Conservation (phyloP, 1,284 basidiomycete genomes). For the Sporisorium exsertum region DNA sequence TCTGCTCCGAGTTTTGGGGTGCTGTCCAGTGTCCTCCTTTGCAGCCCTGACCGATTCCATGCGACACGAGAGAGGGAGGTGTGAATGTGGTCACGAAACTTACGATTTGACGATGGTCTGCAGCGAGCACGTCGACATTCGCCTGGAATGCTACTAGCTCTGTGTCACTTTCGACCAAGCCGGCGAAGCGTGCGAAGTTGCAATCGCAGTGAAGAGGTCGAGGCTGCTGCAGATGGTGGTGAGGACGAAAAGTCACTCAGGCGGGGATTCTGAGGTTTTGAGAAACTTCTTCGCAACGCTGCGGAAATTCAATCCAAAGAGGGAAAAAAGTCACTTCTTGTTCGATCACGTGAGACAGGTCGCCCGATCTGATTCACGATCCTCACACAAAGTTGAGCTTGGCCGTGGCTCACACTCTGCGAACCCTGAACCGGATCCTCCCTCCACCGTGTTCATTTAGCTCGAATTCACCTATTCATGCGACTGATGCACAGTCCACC, state of each 20-base stretch:
- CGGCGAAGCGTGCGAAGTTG: not conserved
- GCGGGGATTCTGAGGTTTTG: not conserved
- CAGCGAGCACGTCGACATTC: not conserved
- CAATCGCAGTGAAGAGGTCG: not conserved
- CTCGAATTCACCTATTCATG: not conserved
- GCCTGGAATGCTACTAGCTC: not conserved
- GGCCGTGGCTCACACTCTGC: too few species aligned
- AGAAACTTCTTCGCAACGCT: not conserved
- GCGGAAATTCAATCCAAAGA: too few species aligned
- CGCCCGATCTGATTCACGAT: not conserved
- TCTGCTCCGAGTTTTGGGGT: too few species aligned
- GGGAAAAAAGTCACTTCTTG: not conserved
- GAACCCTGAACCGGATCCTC: too few species aligned
- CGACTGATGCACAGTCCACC: not conserved
- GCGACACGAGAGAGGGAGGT: not conserved
- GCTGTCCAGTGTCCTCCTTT: not conserved
- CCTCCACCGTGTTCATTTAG: too few species aligned
- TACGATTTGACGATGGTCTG: constrained; percentile 8
- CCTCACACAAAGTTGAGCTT: not conserved
- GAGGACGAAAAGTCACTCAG: not conserved
- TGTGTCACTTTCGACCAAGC: too few species aligned
- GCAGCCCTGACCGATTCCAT: not conserved
- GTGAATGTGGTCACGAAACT: constrained; percentile 1
- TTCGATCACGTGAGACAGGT: constrained; percentile 7
- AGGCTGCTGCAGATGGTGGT: constrained; percentile 10